phyloP scores from a whole-genome alignment of 345 rosid species.

The Carallia pectinifolia region DNA sequence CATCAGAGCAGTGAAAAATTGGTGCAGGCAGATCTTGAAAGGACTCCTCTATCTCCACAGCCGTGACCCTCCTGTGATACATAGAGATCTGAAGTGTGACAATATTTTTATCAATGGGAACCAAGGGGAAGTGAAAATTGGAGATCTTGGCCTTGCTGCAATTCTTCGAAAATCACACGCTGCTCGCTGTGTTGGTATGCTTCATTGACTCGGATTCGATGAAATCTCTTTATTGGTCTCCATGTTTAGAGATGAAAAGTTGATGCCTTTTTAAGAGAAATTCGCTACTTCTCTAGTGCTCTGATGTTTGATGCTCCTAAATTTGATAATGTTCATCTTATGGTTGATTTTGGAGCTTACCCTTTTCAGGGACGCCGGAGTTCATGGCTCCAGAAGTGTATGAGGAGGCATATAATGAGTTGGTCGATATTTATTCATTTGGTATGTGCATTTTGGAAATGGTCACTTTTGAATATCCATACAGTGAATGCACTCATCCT shows the following conservation, averaged over 20 bases:
- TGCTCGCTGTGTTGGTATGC: conserved; percentile 90
- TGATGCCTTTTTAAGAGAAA: not conserved
- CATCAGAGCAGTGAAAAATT: conserved; percentile 83
- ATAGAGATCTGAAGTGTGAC: conserved; percentile 96
- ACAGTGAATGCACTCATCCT: conserved; percentile 90
- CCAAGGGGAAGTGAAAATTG: conserved; percentile 96
- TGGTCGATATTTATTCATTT: conserved; percentile 93
- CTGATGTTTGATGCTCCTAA: no score
- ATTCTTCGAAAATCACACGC: conserved; percentile 81
- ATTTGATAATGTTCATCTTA: no score
- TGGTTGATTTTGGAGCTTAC: not conserved
- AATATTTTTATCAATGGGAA: conserved; percentile 91
- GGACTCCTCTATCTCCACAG: conserved; percentile 81
- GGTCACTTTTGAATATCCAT: conserved; percentile 98
- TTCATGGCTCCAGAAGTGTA: conserved; percentile 99
- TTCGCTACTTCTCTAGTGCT: no score
- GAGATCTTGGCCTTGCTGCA: conserved; percentile 97
- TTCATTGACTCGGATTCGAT: not conserved
- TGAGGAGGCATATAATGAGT: conserved; percentile 91
- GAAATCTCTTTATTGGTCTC: not conserved
- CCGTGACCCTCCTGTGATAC: conserved; percentile 59
- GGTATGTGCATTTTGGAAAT: conserved; percentile 98
- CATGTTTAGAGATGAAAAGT: conserved; percentile 1
- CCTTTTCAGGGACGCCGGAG: conserved; percentile 85
- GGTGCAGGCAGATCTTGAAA: conserved; percentile 90